phyloP scores from a whole-genome alignment of 345 rosid species.

The Arabidopsis suecica region DNA sequence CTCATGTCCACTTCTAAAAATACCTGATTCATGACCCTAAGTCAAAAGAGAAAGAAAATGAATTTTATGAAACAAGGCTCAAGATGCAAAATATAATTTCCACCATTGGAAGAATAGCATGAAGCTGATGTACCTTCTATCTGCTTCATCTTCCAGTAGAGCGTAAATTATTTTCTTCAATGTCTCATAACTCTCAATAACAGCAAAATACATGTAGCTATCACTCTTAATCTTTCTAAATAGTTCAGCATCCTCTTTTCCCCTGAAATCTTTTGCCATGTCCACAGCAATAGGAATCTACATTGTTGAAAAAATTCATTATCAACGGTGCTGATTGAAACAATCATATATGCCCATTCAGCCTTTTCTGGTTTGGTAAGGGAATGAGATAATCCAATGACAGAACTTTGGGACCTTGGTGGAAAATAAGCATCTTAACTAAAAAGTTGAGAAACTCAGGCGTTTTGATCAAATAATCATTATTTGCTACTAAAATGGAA shows the following conservation, averaged over 20 bases:
- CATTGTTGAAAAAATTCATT: slow-evolving; percentile 28
- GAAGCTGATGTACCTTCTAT: slow-evolving; percentile 56
- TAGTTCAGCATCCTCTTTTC: slow-evolving; percentile 70
- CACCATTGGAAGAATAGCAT: neutral
- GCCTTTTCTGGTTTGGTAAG: neutral
- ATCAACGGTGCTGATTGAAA: slow-evolving; percentile 2
- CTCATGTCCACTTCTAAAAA: slow-evolving; percentile 57
- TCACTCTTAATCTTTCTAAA: slow-evolving; percentile 74
- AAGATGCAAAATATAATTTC: slow-evolving; percentile 2
- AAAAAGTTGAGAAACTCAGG: slow-evolving; percentile 18
- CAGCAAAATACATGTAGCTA: slow-evolving; percentile 71
- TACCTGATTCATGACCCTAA: slow-evolving; percentile 61
- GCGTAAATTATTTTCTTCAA: slow-evolving; percentile 56
- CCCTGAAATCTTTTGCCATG: slow-evolving; percentile 95
- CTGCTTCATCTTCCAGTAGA: slow-evolving; percentile 70
- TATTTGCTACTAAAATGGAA: slow-evolving; percentile 29
- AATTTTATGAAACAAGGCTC: slow-evolving; percentile 1
- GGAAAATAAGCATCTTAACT: slow-evolving; percentile 14
- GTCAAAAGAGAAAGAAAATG: slow-evolving; percentile 26
- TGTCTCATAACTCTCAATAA: slow-evolving; percentile 83
- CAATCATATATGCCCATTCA: neutral
- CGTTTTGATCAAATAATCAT: slow-evolving; percentile 6
- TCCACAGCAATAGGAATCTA: slow-evolving; percentile 96
- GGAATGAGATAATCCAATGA: neutral
- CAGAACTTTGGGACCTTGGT: neutral